A percentile compares a stretch with the other conserved stretches of the same genome.
phyloP scores from a whole-genome alignment of 441 rosid species.

The Populus hybrid region DNA sequence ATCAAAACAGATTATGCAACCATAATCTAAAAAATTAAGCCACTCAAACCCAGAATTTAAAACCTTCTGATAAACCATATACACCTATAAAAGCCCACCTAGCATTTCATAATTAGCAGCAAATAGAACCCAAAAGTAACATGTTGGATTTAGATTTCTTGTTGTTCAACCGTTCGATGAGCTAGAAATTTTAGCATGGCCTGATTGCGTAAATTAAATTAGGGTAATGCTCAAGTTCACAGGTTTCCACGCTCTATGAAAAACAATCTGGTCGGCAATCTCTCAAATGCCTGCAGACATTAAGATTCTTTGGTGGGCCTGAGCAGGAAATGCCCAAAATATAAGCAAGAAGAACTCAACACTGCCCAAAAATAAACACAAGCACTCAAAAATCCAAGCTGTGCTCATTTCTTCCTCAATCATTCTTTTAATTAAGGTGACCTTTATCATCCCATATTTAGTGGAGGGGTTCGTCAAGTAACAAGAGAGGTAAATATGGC shows the following conservation, averaged over 20 bases:
- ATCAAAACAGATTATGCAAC: neutral
- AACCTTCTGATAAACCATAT: neutral
- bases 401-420: conserved; percentile 3
- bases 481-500: conserved; percentile 18
- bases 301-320: too few relatives aligned
- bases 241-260: too few relatives aligned
- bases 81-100: neutral
- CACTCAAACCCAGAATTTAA: neutral
- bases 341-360: neutral
- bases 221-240: too few relatives aligned
- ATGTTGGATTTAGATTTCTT: too few relatives aligned
- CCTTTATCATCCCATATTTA: conserved; percentile 16
- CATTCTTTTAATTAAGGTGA: conserved; percentile 20
- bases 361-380: neutral
- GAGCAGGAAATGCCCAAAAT: too few relatives aligned
- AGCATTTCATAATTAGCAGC: neutral
- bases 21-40: neutral
- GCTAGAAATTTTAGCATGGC: too few relatives aligned
- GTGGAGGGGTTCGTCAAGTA: conserved; percentile 23
- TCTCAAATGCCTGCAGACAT: too few relatives aligned
- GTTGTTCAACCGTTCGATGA: too few relatives aligned
- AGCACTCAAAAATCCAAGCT: conserved; percentile 10
- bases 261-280: too few relatives aligned
- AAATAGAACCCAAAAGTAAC: neutral
- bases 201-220: too few relatives aligned